Conservation (phyloP, 2,329 filamentous ascomycete genomes). For the Daldinia eschscholtzii region DNA sequence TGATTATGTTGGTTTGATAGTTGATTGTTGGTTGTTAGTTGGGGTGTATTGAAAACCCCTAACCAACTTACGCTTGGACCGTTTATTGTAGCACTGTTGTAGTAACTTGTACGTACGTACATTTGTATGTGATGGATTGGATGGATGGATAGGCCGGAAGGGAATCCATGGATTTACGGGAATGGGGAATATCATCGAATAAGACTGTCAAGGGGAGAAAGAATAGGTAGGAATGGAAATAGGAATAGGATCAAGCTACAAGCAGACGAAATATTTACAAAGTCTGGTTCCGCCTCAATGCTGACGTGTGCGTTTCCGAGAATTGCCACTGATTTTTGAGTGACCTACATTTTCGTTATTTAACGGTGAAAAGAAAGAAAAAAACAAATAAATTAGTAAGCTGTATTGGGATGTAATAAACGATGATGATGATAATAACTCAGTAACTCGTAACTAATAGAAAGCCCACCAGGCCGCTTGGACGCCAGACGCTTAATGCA, state of each 20-base stretch:
- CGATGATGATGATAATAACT: conserved; percentile 6
- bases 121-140: conserved; percentile 10
- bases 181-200: conserved; percentile 22
- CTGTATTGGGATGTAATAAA: conserved; percentile 17
- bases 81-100: conserved; percentile 20
- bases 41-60: neutral
- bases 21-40: neutral
- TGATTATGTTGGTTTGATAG: neutral
- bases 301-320: neutral
- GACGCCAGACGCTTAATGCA: conserved; percentile 49
- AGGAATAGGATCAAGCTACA: conserved; percentile 1
- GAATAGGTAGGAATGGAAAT: neutral
- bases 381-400: neutral
- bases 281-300: neutral
- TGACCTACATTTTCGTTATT: neutral
- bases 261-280: neutral
- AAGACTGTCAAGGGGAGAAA: conserved; percentile 21
- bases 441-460: conserved; percentile 30
- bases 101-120: conserved; percentile 26
- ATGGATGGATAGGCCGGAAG: conserved; percentile 9
- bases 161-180: neutral
- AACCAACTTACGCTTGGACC: neutral
- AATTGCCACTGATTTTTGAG: neutral
- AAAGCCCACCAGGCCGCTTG: conserved; percentile 25
- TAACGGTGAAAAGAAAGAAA: too few relatives aligned